Evolutionary conservation across 495 filamentous ascomycete species (phyloP), one percentile per base, ranked within the genome.

Genomic region (Penicillium canescens): DNA sequence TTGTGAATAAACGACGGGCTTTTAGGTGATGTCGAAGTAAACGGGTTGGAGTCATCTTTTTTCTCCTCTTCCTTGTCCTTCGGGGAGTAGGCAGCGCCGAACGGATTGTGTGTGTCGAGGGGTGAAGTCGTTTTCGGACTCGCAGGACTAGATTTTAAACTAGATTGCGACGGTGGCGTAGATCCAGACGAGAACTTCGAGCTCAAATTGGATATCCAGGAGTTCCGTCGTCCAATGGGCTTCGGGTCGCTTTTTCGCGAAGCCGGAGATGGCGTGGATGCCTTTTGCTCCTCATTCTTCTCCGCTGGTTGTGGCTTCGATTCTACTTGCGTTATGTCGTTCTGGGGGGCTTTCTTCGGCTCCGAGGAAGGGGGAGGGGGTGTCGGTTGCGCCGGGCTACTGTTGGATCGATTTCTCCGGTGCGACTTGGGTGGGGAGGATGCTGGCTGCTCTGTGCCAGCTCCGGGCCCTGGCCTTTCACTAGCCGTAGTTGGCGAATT

Each of bases 131-230:
- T 65, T 56, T 84, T 86, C 1, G 77, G 66, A 41, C 68, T 67
- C 33, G 75, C 53, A 16, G 66, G 66, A 56, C 55, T 65, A 23
- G 55, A 62, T 55, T 77, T 78, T 18, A 77, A 62, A 51, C 68
- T 70, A 26, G 75, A 70, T 46, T 77, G 72, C 45, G 68, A 71
- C 46, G 73, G 72, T 34, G 76, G 73, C 26, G 69, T 78, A 21
- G 78, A 79, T n/a, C 83, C 87, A 10, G 82, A 82, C 7, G 90
- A 91, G 72, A 98, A 96, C 63, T 94, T 97, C 52, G 91, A 95
- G 56, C 91, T 96, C 46, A 97, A 79, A 56, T 82, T 95, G 28
- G 89, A 90, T 52, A 98, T 88, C 93, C 93, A 98, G 18, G 92
- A 96, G 37, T 83, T 87, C 52, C 87, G 78, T 50, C 91, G 77